Evolutionary conservation across 2,329 filamentous ascomycete genomes (phyloP).

Genomic region (Colletotrichum theobromicola): DNA sequence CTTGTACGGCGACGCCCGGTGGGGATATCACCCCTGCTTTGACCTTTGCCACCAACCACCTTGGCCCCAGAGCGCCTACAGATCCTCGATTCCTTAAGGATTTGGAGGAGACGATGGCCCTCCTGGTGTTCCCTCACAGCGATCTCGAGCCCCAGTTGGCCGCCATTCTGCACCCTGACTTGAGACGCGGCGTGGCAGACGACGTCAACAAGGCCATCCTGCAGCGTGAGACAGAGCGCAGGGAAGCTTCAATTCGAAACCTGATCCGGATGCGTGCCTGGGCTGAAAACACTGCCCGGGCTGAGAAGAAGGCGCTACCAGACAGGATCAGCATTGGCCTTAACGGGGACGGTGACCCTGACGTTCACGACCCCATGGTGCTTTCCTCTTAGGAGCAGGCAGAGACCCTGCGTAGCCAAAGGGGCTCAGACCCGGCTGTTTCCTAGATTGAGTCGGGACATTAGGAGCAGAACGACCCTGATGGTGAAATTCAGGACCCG

Average conservation of each 20-base stretch:
- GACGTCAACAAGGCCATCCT: constrained; percentile 91
- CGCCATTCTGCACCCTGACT: constrained; percentile 76
- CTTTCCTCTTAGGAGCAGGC: constrained; percentile 1
- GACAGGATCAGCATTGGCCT: constrained; percentile 44
- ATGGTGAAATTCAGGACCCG: not conserved
- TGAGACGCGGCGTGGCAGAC: constrained; percentile 84
- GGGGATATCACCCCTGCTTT: constrained; percentile 81
- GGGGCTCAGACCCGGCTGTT: not conserved
- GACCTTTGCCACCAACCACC: constrained; percentile 84
- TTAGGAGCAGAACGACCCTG: not conserved
- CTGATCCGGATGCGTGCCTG: constrained; percentile 84
- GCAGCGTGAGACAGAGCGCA: constrained; percentile 70
- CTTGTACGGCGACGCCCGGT: constrained; percentile 67
- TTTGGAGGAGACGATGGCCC: constrained; percentile 89
- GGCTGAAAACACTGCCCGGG: constrained; percentile 72
- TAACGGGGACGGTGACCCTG: constrained; percentile 29
- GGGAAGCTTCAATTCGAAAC: constrained; percentile 82
- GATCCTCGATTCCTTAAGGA: constrained; percentile 84
- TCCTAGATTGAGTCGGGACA: not conserved
- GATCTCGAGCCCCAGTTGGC: constrained; percentile 78
- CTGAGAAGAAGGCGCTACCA: constrained; percentile 46
- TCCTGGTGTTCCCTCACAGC: constrained; percentile 87
- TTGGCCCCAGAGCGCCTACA: constrained; percentile 85
- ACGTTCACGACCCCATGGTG: constrained; percentile 18
- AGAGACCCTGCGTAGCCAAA: not conserved